phyloP scores from a whole-genome alignment of 805 yeast genomes.

The Wickerhamomyces rabaulensis region DNA sequence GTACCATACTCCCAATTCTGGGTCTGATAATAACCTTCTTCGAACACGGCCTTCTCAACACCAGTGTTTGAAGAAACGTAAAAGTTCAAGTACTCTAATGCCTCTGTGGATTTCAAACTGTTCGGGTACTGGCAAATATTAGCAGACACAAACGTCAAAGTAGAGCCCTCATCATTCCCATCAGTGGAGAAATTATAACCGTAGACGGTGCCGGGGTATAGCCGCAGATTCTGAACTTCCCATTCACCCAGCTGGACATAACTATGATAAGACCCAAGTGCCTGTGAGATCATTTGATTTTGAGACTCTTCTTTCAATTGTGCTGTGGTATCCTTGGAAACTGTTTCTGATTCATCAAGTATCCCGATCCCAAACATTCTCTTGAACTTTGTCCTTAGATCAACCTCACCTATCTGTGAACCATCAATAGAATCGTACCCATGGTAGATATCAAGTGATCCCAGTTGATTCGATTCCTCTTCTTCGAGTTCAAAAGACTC shows the following conservation, averaged over 20 bases:
- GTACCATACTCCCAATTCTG: background rate
- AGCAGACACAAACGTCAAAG: slow-evolving; percentile 6
- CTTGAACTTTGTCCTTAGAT: background rate
- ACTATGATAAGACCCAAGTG: background rate
- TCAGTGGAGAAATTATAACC: slow-evolving; percentile 11
- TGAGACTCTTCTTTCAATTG: background rate
- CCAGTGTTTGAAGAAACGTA: background rate
- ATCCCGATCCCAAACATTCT: background rate
- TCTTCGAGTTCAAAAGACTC: background rate
- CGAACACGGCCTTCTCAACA: background rate
- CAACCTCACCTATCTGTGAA: background rate
- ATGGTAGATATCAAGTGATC: background rate
- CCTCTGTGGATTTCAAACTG: background rate
- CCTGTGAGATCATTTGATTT: background rate
- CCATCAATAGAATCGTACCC: background rate
- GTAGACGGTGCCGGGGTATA: slow-evolving; percentile 16
- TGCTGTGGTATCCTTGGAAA: background rate
- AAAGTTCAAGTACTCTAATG: background rate
- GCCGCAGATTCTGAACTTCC: slow-evolving; percentile 9
- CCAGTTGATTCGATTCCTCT: background rate
- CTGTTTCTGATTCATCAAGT: background rate
- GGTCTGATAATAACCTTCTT: slow-evolving; percentile 11
- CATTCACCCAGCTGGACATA: slow-evolving; percentile 7
- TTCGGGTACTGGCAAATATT: slow-evolving; percentile 9
- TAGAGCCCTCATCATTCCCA: background rate